Conservation (phyloP, 306 rosid species). For the Cicer yamashitae region DNA sequence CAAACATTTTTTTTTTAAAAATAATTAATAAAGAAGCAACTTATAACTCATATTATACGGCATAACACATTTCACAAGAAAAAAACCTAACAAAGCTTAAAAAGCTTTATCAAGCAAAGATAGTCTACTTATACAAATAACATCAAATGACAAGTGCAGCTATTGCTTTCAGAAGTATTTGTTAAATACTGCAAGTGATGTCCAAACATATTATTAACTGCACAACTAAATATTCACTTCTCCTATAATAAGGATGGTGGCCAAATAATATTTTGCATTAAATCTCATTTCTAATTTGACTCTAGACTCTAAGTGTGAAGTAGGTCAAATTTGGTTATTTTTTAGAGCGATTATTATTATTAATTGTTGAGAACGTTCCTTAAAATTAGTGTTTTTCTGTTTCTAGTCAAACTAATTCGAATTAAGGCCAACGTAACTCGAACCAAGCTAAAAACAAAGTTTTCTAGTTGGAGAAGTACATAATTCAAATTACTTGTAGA, state of each 20-base stretch:
- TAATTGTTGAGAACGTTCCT: too few relatives aligned
- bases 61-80: constrained; percentile 39
- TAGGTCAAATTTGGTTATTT: too few relatives aligned
- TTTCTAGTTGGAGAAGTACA: too few relatives aligned
- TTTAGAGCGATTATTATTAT: too few relatives aligned
- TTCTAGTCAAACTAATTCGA: too few relatives aligned
- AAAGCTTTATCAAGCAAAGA: constrained; percentile 57
- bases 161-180: constrained; percentile 47
- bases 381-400: too few relatives aligned
- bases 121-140: constrained; percentile 56
- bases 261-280: constrained; percentile 54
- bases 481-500: too few relatives aligned
- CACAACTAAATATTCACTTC: constrained; percentile 40
- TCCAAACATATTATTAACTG: constrained; percentile 46
- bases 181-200: constrained; percentile 43
- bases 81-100: constrained; percentile 43
- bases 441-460: too few relatives aligned
- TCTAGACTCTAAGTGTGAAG: constrained; percentile 53
- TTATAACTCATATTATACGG: constrained; percentile 3
- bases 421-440: too few relatives aligned
- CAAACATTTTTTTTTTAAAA: too few relatives aligned
- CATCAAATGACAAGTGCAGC: constrained; percentile 39
- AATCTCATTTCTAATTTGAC: constrained; percentile 57
- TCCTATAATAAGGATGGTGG: constrained; percentile 45
- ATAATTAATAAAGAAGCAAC: too few relatives aligned